phyloP scores from a whole-genome alignment of 2,329 filamentous ascomycete species.

The Verticillium nubilum region DNA sequence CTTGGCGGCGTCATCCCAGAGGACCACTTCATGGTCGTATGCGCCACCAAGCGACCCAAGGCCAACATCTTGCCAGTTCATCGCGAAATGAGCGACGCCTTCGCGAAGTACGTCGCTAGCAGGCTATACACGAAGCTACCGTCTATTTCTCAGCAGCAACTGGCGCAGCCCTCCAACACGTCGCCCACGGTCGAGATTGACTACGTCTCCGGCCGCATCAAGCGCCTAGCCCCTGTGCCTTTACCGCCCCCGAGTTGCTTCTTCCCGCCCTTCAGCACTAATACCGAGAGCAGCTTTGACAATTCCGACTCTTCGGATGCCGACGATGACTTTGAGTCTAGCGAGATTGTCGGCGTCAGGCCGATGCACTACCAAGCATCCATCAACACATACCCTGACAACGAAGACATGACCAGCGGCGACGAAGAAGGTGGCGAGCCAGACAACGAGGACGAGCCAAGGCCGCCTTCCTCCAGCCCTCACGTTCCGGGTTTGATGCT shows the following conservation, averaged over 20 bases:
- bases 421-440: constrained; percentile 24
- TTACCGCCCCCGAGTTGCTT: constrained; percentile 49
- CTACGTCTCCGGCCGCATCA: constrained; percentile 37
- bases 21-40: constrained; percentile 57
- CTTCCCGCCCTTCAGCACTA: constrained; percentile 40
- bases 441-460: constrained; percentile 11
- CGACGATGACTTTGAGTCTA: constrained; percentile 21
- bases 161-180: not conserved
- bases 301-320: constrained; percentile 27
- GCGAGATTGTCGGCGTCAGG: constrained; percentile 24
- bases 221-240: constrained; percentile 37
- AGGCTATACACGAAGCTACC: not conserved
- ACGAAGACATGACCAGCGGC: constrained; percentile 31
- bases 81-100: not conserved
- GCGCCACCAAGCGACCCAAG: constrained; percentile 42
- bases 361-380: constrained; percentile 31
- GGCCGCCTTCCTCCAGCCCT: not conserved
- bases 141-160: not conserved
- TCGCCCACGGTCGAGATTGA: constrained; percentile 31
- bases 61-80: constrained; percentile 1
- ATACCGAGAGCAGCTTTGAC: constrained; percentile 22
- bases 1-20: constrained; percentile 55
- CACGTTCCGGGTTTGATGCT: constrained; percentile 9
- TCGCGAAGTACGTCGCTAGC: not conserved
- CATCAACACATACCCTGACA: constrained; percentile 31